A percentile compares a stretch with the other conserved stretches of the same genome.
These are phyloP conservation scores for Claviceps pazoutovae DNA, from an alignment of 2,329 filamentous ascomycete genomes.

Conservation along the genomic window DNA sequence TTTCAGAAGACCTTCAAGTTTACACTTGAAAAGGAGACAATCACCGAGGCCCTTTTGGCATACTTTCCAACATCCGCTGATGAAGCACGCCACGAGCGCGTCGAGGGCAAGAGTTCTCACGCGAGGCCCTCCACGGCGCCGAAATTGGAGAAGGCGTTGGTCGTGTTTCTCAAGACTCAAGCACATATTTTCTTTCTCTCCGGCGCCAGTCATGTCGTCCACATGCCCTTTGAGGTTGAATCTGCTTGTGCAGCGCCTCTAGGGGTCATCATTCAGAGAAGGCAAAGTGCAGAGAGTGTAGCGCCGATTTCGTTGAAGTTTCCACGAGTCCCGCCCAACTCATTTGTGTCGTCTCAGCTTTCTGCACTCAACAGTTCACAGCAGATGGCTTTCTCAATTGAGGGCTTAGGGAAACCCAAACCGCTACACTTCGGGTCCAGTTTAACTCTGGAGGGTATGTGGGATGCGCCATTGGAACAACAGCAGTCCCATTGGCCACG, in stretches of 20 bases:
- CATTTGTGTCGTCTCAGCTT: slow-evolving; percentile 61
- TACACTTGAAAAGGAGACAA: slow-evolving; percentile 69
- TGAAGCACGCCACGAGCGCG: slow-evolving; percentile 8
- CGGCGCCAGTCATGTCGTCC: slow-evolving; percentile 76
- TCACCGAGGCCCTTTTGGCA: slow-evolving; percentile 76
- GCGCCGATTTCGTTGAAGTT: slow-evolving; percentile 40
- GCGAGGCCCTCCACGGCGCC: slow-evolving; percentile 7
- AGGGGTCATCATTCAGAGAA: slow-evolving; percentile 78
- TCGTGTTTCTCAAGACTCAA: slow-evolving; percentile 84
- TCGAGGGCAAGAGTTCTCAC: slow-evolving; percentile 4
- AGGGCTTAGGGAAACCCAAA: slow-evolving; percentile 41
- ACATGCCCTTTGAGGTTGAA: slow-evolving; percentile 90
- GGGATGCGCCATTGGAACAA: slow-evolving; percentile 38
- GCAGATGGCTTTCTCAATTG: slow-evolving; percentile 40
- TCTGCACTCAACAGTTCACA: slow-evolving; percentile 38
- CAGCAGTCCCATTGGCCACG: slow-evolving; percentile 53
- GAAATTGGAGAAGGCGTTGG: slow-evolving; percentile 52
- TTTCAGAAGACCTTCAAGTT: slow-evolving; percentile 80
- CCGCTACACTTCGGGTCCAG: slow-evolving; percentile 37
- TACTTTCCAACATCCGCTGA: slow-evolving; percentile 52
- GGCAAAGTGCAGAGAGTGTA: slow-evolving; percentile 38
- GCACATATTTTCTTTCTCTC: slow-evolving; percentile 86
- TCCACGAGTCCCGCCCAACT: slow-evolving; percentile 60
- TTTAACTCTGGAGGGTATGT: slow-evolving; percentile 42
- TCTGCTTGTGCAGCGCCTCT: slow-evolving; percentile 68